phyloP scores from a whole-genome alignment of 345 rosid species.

The Eucalyptus fibrosa region DNA sequence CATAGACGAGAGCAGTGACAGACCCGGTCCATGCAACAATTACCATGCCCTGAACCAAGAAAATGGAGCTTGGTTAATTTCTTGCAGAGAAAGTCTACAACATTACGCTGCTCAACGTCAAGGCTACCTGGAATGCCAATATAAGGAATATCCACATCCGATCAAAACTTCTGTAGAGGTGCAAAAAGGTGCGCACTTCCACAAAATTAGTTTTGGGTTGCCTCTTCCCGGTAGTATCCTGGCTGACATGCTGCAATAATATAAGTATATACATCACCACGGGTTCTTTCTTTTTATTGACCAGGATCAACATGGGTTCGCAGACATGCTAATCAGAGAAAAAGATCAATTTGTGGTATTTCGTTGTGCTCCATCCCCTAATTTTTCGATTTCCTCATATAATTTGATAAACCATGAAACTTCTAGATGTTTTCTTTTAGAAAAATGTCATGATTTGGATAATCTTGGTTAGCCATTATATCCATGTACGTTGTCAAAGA shows the following conservation, averaged over 20 bases:
- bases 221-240: constrained; percentile 32
- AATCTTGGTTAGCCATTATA: background rate
- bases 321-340: background rate
- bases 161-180: constrained; percentile 89
- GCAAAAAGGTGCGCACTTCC: constrained; percentile 94
- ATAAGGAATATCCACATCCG: constrained; percentile 95
- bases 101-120: background rate
- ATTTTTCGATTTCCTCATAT: background rate
- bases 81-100: background rate
- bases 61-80: background rate
- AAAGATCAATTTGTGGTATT: background rate
- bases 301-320: background rate
- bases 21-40: constrained; percentile 92
- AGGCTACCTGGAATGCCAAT: constrained; percentile 78
- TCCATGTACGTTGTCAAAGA: background rate
- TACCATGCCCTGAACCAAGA: constrained; percentile 67
- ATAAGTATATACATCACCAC: background rate
- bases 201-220: constrained; percentile 97
- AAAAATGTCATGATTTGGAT: background rate
- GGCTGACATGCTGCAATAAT: constrained; percentile 44
- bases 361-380: background rate
- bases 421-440: background rate
- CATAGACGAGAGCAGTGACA: constrained; percentile 39
- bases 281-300: background rate
- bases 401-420: background rate